Evolutionary conservation across 164 flowering plant genomes (phyloP), one percentile per base, ranked within the genome.

Genomic region (Amborella trichopoda): DNA sequence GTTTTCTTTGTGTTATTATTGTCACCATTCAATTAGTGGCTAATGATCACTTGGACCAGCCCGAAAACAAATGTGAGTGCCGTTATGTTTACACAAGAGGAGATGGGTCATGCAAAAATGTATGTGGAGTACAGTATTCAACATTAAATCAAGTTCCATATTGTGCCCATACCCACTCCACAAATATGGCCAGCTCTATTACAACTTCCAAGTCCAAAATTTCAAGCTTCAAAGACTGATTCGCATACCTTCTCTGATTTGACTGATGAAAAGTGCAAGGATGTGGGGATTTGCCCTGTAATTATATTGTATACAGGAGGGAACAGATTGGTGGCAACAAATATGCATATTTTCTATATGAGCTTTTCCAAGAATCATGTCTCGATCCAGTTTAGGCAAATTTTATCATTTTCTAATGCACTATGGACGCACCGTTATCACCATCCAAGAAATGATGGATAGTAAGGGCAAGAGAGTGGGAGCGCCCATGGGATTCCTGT

Each of bases 151-250:
- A 89, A 70, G 76, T 36, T 5, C 50, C 9, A 18, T 51, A 26
- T 44, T 85, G 97, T 51, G 67, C 88, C 88, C 19, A 68, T 82
- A 59, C 78, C 75, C 25, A 64, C 52, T 23, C 95, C 96, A 28
- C 85, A 74, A 1, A 52, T 68, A 60, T 93, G 95, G 95, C 89
- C 99, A 38, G 79, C 93, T 12, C 26, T 91, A 52, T 62, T 91
- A 38, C 95, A 84, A 58, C 17, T 91, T 36, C 96, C 99, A 1
- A 61, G 61, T 34, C 77, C 80, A 13, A 50, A 74, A 18, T 65
- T 55, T 57, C 93, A 96, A 49, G 93, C 96, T 0, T 85, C 75
- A 24, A 64, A 62, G 55, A 61, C 74, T 18, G 61, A 62, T 60
- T 36, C 52, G 28, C 1, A 54, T 27, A 23, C 72, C 19, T 68